These are phyloP conservation scores for Colletotrichum tropicale DNA, from an alignment of 2,329 filamentous ascomycete genomes.

Conservation along the genomic window DNA sequence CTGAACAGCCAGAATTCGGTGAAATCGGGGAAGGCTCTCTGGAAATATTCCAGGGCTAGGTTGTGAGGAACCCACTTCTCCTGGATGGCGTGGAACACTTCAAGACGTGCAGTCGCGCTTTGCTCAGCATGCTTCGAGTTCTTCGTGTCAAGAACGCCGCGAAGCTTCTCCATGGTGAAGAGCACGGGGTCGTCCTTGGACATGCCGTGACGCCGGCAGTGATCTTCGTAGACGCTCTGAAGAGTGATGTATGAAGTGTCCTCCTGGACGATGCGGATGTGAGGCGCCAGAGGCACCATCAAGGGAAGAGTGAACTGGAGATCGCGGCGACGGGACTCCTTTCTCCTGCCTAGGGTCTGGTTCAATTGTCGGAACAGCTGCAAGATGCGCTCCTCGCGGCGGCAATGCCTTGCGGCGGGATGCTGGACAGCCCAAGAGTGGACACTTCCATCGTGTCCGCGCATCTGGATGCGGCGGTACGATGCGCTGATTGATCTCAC, in stretches of 20 bases:
- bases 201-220: slow-evolving; percentile 85
- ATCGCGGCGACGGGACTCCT: slow-evolving; percentile 92
- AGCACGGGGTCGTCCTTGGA: slow-evolving; percentile 95
- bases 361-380: slow-evolving; percentile 99
- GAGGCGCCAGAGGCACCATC: slow-evolving; percentile 93
- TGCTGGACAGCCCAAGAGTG: slow-evolving; percentile 97
- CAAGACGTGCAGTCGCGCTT: slow-evolving; percentile 74
- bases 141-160: slow-evolving; percentile 75
- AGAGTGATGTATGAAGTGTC: slow-evolving; percentile 93
- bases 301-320: slow-evolving; percentile 94
- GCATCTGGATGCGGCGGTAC: slow-evolving; percentile 91
- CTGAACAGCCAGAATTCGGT: slow-evolving; percentile 99
- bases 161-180: slow-evolving; percentile 93
- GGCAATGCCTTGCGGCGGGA: slow-evolving; percentile 88
- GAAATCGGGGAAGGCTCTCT: slow-evolving; percentile 84
- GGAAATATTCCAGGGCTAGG: slow-evolving; percentile 87
- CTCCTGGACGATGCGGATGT: slow-evolving; percentile 94
- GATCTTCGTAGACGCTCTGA: slow-evolving; percentile 95
- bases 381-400: slow-evolving; percentile 91
- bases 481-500: slow-evolving; percentile 90
- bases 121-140: slow-evolving; percentile 69
- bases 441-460: slow-evolving; percentile 96
- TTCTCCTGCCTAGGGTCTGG: slow-evolving; percentile 86
- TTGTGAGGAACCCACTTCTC: slow-evolving; percentile 89
- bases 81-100: slow-evolving; percentile 95